Evolutionary conservation across 495 filamentous ascomycete species (phyloP), one percentile per base, ranked within the genome.

Genomic region (Aspergillus affinis): DNA sequence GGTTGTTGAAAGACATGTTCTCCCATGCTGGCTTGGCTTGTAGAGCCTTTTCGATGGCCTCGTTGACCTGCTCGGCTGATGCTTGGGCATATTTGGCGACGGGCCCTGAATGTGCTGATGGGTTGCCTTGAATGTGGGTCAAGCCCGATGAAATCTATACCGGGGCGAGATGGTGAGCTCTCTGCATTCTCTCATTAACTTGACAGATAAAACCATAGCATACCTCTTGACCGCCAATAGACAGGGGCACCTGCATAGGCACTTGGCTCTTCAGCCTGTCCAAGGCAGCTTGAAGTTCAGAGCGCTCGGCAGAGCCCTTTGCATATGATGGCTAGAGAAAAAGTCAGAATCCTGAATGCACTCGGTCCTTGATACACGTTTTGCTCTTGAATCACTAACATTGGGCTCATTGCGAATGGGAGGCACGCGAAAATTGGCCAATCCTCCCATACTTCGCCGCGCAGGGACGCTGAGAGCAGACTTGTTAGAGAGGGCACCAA

Each of bases 61-160:
- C 69, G 30, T 81, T 77, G 57, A 97, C 89, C 57, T 96, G 84
- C 51, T 83, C 78, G 45, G 87, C 76, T 23, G 83, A 82, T 58
- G 92, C 92, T 57, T 87, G 81, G 49, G 90, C 89, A 75, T 91
- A 95, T 36, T 80, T 86, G 58, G 93, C 93, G n/a, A 97, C 72
- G 10, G 83, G 78, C 1, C 6, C 10, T 18, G 81, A 81, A 67
- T 96, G 90, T 32, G 88, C 79, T 62, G 91, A 79, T 7, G 93
- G 93, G 72, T 92, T 90, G 62, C 81, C 75, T 75, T 97, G 93
- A 0, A 72, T 75, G 6, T 32, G 29, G 10, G 29, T 10, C 1
- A 10, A 7, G 29, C 10, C 8, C 7, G 29, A 32, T 4, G 29
- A 8, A 6, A 32, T 10, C 29, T 32, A 32, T 32, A 1, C 6